These are phyloP conservation scores for Aspergillus hiratsukae DNA, from an alignment of 2,329 filamentous ascomycete species.

Conservation along the genomic window DNA sequence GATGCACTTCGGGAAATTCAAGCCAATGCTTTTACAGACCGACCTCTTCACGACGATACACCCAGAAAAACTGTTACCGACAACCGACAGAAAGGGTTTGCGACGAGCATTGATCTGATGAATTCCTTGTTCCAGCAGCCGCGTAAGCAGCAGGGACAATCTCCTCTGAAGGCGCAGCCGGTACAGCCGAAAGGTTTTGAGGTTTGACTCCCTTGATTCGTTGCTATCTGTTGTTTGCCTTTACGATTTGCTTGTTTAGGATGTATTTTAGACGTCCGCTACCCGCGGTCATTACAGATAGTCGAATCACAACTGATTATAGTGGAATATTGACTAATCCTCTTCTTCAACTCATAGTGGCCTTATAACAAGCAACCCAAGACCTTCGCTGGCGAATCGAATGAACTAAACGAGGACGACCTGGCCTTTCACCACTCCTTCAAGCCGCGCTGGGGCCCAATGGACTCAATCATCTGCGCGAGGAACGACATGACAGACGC, in stretches of 20 bases:
- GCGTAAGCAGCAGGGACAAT: conserved; percentile 39
- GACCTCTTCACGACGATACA: conserved; percentile 34
- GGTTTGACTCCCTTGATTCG: conserved; percentile 66
- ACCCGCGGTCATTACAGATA: conserved; percentile 22
- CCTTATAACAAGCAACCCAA: conserved; percentile 79
- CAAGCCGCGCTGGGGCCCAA: conserved; percentile 74
- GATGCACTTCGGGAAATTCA: conserved; percentile 64
- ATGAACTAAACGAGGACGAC: conserved; percentile 59
- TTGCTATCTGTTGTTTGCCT: conserved; percentile 41
- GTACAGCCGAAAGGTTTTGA: conserved; percentile 67
- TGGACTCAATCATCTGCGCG: conserved; percentile 66
- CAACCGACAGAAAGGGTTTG: conserved; percentile 59
- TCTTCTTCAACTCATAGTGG: conserved; percentile 57
- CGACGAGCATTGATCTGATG: conserved; percentile 92
- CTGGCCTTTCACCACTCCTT: conserved; percentile 66
- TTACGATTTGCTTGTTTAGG: conserved; percentile 2
- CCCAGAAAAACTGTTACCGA: conserved; percentile 19
- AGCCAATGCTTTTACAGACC: conserved; percentile 52
- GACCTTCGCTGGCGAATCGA: conserved; percentile 58
- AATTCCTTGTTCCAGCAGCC: conserved; percentile 82
- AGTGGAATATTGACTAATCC: conserved; percentile 36
- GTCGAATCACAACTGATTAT: conserved; percentile 34
- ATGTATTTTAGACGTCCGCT: conserved; percentile 3
- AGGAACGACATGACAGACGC: conserved; percentile 36
- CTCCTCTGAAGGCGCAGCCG: conserved; percentile 51